Evolutionary conservation across 495 filamentous ascomycete species (phyloP).

Genomic region (Penicillium manginii): DNA sequence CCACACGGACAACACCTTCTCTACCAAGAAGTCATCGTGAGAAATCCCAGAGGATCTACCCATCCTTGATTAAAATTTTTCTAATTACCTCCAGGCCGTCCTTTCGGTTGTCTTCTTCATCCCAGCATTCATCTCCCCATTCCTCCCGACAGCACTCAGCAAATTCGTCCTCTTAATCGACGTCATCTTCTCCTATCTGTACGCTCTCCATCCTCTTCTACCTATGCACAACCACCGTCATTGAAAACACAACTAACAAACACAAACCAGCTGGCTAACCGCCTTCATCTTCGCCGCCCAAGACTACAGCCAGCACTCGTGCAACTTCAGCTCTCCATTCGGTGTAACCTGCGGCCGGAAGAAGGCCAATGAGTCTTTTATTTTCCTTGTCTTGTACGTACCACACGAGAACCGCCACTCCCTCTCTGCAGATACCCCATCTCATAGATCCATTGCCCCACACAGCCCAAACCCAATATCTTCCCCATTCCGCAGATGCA

Average conservation of each 20-base stretch:
- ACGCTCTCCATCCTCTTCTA: constrained; percentile 14
- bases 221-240: neutral
- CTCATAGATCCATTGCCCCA: neutral
- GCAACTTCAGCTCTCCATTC: constrained; percentile 37
- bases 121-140: constrained; percentile 57
- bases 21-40: constrained; percentile 63
- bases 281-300: constrained; percentile 62
- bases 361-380: constrained; percentile 60
- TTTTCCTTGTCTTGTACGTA: constrained; percentile 65
- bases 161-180: constrained; percentile 57
- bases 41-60: neutral
- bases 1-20: constrained; percentile 49
- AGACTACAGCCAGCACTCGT: constrained; percentile 51
- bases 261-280: constrained; percentile 56
- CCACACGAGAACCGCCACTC: neutral
- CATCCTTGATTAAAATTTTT: neutral
- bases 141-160: constrained; percentile 45
- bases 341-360: constrained; percentile 36
- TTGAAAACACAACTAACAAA: constrained; percentile 20
- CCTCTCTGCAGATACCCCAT: neutral
- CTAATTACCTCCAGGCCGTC: constrained; percentile 42
- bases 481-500: no score
- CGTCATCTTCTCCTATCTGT: constrained; percentile 66
- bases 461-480: neutral
- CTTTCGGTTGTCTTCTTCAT: constrained; percentile 63